These are phyloP conservation scores for Halophytophthora batemanensis DNA, from an alignment of 352 stramenopile genomes.

Conservation along the genomic window DNA sequence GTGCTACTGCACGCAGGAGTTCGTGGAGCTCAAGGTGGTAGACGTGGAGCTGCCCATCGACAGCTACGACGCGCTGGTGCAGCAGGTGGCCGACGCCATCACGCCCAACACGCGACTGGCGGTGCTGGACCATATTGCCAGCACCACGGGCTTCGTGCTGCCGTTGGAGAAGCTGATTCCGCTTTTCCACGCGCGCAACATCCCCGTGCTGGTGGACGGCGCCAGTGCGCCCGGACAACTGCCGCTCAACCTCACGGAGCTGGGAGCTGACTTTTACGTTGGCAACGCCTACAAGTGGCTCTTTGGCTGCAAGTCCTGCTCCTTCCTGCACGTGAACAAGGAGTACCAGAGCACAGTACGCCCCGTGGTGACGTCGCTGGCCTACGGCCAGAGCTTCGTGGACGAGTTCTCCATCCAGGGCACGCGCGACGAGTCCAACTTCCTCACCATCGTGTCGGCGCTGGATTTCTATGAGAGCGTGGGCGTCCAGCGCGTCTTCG, in stretches of 20 bases:
- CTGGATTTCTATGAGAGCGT: conserved; percentile 85
- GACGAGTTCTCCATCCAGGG: conserved; percentile 85
- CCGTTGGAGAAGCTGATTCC: conserved; percentile 82
- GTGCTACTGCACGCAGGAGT: conserved; percentile 86
- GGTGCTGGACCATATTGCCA: conserved; percentile 83
- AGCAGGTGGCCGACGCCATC: conserved; percentile 71
- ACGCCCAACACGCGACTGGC: conserved; percentile 81
- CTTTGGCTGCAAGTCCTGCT: conserved; percentile 83
- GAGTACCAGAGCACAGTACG: conserved; percentile 71
- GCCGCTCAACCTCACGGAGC: conserved; percentile 58
- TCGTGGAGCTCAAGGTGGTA: conserved; percentile 87
- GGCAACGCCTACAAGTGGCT: conserved; percentile 85
- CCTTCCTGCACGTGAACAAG: conserved; percentile 84
- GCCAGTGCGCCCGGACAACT: conserved; percentile 75
- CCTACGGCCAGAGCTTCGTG: conserved; percentile 76
- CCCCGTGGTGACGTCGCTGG: conserved; percentile 77
- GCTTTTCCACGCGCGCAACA: conserved; percentile 71
- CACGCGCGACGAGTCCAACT: conserved; percentile 81
- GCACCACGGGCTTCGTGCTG: conserved; percentile 69
- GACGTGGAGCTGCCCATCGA: conserved; percentile 69
- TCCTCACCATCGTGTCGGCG: conserved; percentile 75
- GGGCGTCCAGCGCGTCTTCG: conserved; percentile 65
- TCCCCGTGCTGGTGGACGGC: conserved; percentile 78
- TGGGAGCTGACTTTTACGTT: conserved; percentile 82
- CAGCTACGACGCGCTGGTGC: conserved; percentile 64